Evolutionary conservation across 2,329 filamentous ascomycete species (phyloP).

Genomic region (Chrysosphaeria jannelii): DNA sequence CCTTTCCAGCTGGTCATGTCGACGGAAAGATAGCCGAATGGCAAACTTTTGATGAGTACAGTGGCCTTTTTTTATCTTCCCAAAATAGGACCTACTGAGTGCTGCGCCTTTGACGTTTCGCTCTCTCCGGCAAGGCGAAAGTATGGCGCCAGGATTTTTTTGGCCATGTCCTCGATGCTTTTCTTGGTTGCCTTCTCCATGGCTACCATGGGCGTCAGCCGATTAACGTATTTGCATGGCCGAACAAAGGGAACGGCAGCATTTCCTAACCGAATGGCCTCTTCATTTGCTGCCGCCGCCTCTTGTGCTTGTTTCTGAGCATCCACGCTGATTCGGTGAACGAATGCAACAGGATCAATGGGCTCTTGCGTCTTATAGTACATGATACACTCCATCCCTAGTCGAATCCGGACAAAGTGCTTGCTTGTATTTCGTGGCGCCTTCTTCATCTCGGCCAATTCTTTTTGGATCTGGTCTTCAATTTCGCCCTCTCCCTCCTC

Average conservation of each 20-base stretch:
- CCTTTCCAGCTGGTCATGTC: slow-evolving; percentile 37
- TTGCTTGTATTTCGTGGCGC: slow-evolving; percentile 12
- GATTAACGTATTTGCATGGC: slow-evolving; percentile 22
- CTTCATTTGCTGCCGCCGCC: slow-evolving; percentile 12
- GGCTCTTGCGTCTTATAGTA: slow-evolving; percentile 26
- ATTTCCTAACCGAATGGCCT: background rate
- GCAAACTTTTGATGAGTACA: slow-evolving; percentile 33
- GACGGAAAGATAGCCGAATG: slow-evolving; percentile 52
- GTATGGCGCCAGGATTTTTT: slow-evolving; percentile 27
- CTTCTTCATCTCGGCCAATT: slow-evolving; percentile 31
- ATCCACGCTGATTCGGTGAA: slow-evolving; percentile 23
- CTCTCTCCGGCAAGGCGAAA: slow-evolving; percentile 30
- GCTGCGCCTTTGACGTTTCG: too few relatives aligned
- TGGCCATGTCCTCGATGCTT: slow-evolving; percentile 33
- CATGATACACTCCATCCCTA: slow-evolving; percentile 29
- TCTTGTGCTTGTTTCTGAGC: slow-evolving; percentile 14
- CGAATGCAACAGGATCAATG: slow-evolving; percentile 23
- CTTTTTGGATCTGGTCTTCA: slow-evolving; percentile 39
- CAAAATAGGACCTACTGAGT: too few relatives aligned
- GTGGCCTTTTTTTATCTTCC: too few relatives aligned
- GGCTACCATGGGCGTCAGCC: slow-evolving; percentile 19
- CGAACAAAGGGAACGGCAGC: background rate
- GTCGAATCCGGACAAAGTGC: slow-evolving; percentile 20
- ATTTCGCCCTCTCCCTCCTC: slow-evolving; percentile 22
- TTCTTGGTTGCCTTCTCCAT: slow-evolving; percentile 35